These are phyloP conservation scores for Vanilla planifolia DNA, from an alignment of 106 monocot species.

Conservation along the genomic window DNA sequence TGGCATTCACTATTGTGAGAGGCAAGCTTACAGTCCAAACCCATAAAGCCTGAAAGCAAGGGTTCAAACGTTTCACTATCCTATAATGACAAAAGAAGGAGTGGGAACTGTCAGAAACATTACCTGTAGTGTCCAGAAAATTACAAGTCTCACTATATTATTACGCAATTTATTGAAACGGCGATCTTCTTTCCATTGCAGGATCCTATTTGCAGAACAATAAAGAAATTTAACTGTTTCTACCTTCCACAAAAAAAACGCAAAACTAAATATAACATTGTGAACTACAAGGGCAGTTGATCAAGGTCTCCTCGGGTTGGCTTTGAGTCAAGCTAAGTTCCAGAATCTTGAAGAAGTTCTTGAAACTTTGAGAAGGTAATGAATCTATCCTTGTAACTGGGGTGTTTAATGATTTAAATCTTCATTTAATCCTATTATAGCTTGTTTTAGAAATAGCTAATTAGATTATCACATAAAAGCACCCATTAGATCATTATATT, in stretches of 20 bases:
- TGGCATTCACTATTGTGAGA: constrained; percentile 87
- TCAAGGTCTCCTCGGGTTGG: neutral
- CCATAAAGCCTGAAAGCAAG: constrained; percentile 71
- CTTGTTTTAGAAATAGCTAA: too few relatives aligned
- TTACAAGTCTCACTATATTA: constrained; percentile 62
- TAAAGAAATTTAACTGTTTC: neutral
- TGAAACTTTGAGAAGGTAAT: too few relatives aligned
- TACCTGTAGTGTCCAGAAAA: constrained; percentile 97
- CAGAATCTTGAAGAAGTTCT: too few relatives aligned
- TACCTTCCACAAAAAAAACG: neutral
- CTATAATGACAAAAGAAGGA: neutral
- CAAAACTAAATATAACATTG: neutral
- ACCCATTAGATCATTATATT: too few relatives aligned
- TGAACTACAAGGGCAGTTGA: neutral
- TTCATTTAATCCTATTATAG: too few relatives aligned
- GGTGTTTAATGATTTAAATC: too few relatives aligned
- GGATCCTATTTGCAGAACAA: constrained; percentile 75
- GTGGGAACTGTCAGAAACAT: neutral
- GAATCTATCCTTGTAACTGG: too few relatives aligned
- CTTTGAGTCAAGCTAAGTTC: too few relatives aligned
- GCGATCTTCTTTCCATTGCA: constrained; percentile 91
- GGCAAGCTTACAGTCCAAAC: constrained; percentile 99
- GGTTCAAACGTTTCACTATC: neutral
- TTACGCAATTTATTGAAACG: constrained; percentile 89
- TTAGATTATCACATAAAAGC: too few relatives aligned